Base-by-base conservation (phyloP, 345 rosid genomes). In the Populus deltoides region DNA sequence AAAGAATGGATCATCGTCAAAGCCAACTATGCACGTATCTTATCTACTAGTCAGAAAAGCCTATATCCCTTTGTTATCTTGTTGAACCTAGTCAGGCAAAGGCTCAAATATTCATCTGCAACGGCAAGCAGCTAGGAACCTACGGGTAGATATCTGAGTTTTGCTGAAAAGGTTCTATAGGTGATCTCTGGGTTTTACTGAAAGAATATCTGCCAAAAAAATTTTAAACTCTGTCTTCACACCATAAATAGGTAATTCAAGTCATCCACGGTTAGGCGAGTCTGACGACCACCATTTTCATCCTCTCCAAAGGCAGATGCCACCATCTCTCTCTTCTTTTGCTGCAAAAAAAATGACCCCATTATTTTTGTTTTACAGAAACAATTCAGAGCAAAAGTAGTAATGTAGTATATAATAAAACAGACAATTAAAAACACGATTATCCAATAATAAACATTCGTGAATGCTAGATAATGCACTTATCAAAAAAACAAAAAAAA, bases 241-340 rank as follows among this genome's bases (percentile, higher is more conserved):
- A 82, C 93, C 92, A 86, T 92, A 77, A 96, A 96, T 79, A 96
- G 85, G 89, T 93, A 93, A 66, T 81, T 87, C 90, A 93, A 80
- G 87, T 92, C 98, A 18, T 96, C 97, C 65, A 91, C 94, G 0
- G 94, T 93, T 47, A 96, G 90, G 66, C 93, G 94, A 79, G 94
- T 88, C 87, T 90, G 94, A 57, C 87, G 78, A 81, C 93, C 83
- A 31, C 90, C 97, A 2, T 74, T 85, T 80, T 92, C 94, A 75
- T 95, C 99, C 85, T 96, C 99, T 74, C 97, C 99, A 68, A 96
- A 92, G 43, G 98, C 99, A 71, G 97, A 92, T 17, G 98, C 91
- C 38, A 93, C 97, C 98, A 96, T 92, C 86, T 77, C 89, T 85
- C 97, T 91, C 89, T 95, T 95, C 90, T 93, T 92, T 93, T 86